phyloP scores from a whole-genome alignment of 345 rosid species.

The Firmiana major region DNA sequence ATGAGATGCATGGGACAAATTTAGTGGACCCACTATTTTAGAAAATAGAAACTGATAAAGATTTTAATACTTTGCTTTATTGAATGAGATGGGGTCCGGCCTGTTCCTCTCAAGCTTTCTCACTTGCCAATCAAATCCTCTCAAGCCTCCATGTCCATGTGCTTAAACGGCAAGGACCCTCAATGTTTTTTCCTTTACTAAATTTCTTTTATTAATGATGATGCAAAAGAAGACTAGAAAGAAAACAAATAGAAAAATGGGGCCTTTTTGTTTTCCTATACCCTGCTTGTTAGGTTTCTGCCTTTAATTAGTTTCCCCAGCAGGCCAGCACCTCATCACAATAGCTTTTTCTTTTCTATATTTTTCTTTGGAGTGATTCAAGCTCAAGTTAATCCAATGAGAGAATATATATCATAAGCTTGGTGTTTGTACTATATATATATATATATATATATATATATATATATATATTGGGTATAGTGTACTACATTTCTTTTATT shows the following conservation, averaged over 20 bases:
- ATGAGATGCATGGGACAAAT: no score
- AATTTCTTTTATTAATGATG: neutral
- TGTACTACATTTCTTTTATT: neutral
- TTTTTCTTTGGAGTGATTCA: neutral
- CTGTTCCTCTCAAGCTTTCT: neutral
- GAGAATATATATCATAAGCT: neutral
- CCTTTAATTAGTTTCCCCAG: neutral
- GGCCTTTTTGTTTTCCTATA: neutral
- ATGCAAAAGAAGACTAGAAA: neutral
- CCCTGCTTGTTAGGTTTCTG: neutral
- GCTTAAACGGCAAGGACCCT: neutral
- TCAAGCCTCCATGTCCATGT: neutral
- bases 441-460: no score
- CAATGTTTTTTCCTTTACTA: neutral
- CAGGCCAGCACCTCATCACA: neutral
- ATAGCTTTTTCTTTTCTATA: neutral
- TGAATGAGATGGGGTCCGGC: neutral
- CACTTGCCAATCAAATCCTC: neutral
- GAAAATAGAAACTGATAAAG: neutral
- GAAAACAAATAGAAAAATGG: neutral
- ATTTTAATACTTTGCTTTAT: neutral
- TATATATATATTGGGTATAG: no score
- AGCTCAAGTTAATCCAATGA: neutral
- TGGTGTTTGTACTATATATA: no score
- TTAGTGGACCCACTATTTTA: no score